Base-by-base conservation (phyloP, 805 yeast species). In the Myxozyma melibiosi region DNA sequence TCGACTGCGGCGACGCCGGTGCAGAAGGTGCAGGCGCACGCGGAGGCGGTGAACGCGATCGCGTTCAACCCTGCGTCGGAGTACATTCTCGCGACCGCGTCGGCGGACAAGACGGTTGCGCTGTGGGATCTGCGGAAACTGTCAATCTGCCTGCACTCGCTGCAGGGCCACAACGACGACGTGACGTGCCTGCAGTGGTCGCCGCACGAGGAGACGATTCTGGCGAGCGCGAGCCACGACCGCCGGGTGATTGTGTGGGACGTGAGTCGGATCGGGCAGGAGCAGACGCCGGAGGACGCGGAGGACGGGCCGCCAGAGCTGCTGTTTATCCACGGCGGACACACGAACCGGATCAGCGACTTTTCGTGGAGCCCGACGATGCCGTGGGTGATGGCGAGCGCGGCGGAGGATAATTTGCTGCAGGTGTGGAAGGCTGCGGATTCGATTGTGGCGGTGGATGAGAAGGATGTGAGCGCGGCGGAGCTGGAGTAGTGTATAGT, bases 251-350 rank as follows among this genome's bases (percentile, higher is more conserved):
- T 84, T 46, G 67, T 84, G 30, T 90, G 96, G 96, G 90, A 90
- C 66, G 74, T 90, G 61, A 74, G 76, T 55, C 76, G 77, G 57
- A 71, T 86, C 55, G 81, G 78, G 50, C 76, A 75, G 47, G 82
- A 78, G 53, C 81, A 81, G 56, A 80, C 77, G 51, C 75, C 76
- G 25, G 86, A 80, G 63, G 84, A 80, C 61, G 78, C 78, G 28
- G 79, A 79, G 34, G 81, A 80, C 59, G 82, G 83, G 9, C 95
- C 90, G 62, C 94, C 96, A 4, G 86, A 90, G 69, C 78, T 90
- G 55, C 72, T 74, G 24, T 90, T 88, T 68, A 80, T 88, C 66
- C 96, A 90, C 71, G 96, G 95, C 14, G 96, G 96, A 11, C 96
- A 90, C 72, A 82, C 90, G 1, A 82, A 81, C 46, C 77, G 84